Conservation (phyloP, 352 stramenopile genomes). For the Phytophthora aleatoria region DNA sequence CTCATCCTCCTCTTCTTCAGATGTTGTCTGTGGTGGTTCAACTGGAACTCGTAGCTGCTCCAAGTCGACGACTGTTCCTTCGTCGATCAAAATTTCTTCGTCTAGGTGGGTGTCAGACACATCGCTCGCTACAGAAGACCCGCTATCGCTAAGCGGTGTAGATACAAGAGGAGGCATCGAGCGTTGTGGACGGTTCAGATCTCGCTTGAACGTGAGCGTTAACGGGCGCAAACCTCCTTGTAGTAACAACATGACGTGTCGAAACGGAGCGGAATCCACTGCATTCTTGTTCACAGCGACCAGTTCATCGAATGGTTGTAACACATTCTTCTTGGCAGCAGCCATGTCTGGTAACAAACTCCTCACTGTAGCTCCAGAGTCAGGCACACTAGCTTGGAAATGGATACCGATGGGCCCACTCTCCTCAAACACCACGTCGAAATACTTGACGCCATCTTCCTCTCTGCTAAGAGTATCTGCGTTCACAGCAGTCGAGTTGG, state of each 20-base stretch:
- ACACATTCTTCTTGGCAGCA: conserved; percentile 45
- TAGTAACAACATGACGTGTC: conserved; percentile 80
- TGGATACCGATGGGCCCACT: conserved; percentile 78
- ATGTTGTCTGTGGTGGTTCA: background rate
- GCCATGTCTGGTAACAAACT: conserved; percentile 64
- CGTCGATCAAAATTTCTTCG: conserved; percentile 64
- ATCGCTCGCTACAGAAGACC: background rate
- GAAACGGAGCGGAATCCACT: conserved; percentile 73
- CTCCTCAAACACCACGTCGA: conserved; percentile 81
- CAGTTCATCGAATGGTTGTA: conserved; percentile 70
- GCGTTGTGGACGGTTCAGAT: conserved; percentile 12
- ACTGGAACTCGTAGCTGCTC: conserved; percentile 27
- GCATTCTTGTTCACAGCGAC: conserved; percentile 81
- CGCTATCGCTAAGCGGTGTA: conserved; percentile 10
- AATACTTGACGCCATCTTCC: conserved; percentile 31
- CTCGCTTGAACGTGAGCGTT: conserved; percentile 76
- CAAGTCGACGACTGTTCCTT: conserved; percentile 29
- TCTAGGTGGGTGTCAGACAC: conserved; percentile 39
- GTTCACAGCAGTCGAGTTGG: conserved; percentile 25
- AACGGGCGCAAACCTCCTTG: conserved; percentile 80
- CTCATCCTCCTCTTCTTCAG: conserved; percentile 29
- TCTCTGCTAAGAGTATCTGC: conserved; percentile 3
- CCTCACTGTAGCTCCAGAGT: conserved; percentile 66
- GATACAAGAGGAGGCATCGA: conserved; percentile 9
- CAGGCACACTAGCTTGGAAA: conserved; percentile 78